Conservation (phyloP, 2,329 filamentous ascomycete species). For the Cadophora gregata region DNA sequence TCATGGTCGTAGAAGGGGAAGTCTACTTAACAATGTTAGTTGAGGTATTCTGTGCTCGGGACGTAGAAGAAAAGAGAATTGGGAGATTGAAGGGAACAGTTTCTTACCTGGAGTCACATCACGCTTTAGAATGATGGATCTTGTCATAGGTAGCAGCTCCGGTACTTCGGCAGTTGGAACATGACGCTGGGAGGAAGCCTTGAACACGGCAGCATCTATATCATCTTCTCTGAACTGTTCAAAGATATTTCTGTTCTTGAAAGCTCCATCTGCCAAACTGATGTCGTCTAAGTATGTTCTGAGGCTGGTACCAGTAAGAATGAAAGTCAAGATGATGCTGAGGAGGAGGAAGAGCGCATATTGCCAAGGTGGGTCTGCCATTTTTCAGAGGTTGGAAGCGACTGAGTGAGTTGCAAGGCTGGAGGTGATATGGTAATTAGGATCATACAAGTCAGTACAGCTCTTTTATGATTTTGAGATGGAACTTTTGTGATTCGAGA, state of each 20-base stretch:
- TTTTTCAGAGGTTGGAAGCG: not conserved
- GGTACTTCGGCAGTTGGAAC: not conserved
- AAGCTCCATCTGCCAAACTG: not conserved
- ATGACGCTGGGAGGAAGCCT: not conserved
- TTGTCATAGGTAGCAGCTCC: not conserved
- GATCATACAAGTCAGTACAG: not conserved
- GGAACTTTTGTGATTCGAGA: not conserved
- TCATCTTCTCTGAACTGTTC: not conserved
- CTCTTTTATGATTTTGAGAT: not conserved
- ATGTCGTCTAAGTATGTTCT: too few species aligned
- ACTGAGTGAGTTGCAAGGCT: not conserved
- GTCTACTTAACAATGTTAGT: not conserved
- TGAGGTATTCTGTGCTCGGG: not conserved
- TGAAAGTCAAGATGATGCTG: not conserved
- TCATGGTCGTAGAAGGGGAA: slow-evolving; percentile 2
- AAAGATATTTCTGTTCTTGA: not conserved
- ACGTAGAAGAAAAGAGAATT: not conserved
- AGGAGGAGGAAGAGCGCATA: not conserved
- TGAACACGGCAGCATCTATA: not conserved
- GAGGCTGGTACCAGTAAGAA: not conserved
- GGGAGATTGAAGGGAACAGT: not conserved
- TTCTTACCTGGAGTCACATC: not conserved
- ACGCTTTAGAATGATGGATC: not conserved
- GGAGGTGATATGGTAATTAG: not conserved
- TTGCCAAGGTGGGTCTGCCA: not conserved